A percentile compares a stretch with the other conserved stretches of the same genome.
These are phyloP conservation scores for Aspergillus sp. DNA, from an alignment of 2,329 filamentous ascomycete species.

Conservation along the genomic window DNA sequence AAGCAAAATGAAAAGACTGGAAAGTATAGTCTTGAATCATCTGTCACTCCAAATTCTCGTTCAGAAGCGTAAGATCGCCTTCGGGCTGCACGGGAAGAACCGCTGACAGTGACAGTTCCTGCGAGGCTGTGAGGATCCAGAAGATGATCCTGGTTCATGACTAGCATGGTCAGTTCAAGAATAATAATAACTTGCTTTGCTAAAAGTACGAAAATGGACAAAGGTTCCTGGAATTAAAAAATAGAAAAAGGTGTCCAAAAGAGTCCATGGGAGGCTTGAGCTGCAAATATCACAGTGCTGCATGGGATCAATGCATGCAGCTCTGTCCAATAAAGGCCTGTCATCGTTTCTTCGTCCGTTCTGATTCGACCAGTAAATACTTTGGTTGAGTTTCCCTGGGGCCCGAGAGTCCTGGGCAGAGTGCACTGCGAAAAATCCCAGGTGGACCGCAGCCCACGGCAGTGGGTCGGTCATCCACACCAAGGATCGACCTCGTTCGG, in stretches of 20 bases:
- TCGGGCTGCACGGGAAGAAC: conserved; percentile 9
- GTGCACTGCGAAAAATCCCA: background rate
- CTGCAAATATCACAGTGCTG: conserved; percentile 8
- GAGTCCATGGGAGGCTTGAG: background rate
- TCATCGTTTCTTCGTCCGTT: background rate
- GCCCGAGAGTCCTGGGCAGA: background rate
- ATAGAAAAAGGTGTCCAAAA: background rate
- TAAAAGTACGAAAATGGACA: conserved; percentile 2
- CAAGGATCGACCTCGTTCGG: background rate
- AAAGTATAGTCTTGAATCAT: background rate
- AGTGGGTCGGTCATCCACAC: background rate
- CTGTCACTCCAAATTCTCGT: background rate
- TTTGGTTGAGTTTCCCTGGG: background rate
- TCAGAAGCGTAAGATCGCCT: background rate
- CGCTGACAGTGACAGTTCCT: conserved; percentile 9
- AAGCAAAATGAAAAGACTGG: background rate
- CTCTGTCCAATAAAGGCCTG: background rate
- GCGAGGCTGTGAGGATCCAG: background rate
- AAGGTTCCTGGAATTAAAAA: background rate
- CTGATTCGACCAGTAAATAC: background rate
- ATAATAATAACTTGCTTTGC: conserved; percentile 1
- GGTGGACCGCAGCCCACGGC: background rate
- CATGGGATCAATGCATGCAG: conserved; percentile 8
- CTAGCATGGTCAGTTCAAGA: background rate
- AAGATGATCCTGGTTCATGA: background rate